These are phyloP conservation scores for Anthracocystis setariae DNA, from an alignment of 1,284 basidiomycete species.

Conservation along the genomic window DNA sequence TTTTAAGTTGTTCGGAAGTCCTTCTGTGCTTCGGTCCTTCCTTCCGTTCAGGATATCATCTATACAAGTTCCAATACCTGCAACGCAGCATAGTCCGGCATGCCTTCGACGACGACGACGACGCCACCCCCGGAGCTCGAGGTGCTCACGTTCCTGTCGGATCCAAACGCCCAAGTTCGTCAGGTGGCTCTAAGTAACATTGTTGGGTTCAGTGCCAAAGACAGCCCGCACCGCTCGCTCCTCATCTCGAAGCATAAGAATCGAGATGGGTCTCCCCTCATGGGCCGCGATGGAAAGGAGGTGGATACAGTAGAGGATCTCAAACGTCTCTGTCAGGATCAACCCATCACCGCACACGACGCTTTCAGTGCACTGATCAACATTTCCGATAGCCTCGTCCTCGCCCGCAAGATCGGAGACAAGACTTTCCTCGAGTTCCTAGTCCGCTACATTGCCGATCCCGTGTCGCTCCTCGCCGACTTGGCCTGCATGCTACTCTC, in stretches of 20 bases:
- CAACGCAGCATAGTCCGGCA: background rate
- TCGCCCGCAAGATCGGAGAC: constrained; percentile 78
- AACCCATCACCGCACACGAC: constrained; percentile 84
- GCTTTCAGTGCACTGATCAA: constrained; percentile 94
- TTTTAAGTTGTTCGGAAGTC: constrained; percentile 21
- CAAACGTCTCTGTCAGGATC: constrained; percentile 85
- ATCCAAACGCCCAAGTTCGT: constrained; percentile 85
- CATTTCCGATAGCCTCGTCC: constrained; percentile 83
- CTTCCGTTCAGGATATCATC: background rate
- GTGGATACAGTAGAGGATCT: constrained; percentile 72
- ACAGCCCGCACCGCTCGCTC: constrained; percentile 53
- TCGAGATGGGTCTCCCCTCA: constrained; percentile 47
- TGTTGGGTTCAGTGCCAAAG: constrained; percentile 69
- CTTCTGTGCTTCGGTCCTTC: background rate
- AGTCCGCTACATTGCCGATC: constrained; percentile 89
- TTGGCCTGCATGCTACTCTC: constrained; percentile 95
- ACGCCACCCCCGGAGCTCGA: constrained; percentile 68
- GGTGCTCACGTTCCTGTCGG: constrained; percentile 85
- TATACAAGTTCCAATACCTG: background rate
- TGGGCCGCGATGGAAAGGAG: constrained; percentile 55
- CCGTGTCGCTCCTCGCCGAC: constrained; percentile 87
- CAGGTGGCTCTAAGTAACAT: constrained; percentile 86
- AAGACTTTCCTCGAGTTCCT: constrained; percentile 82
- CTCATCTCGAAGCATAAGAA: constrained; percentile 58
- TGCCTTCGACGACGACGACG: constrained; percentile 32